Evolutionary conservation across 2,329 filamentous ascomycete species (phyloP), one percentile per base, ranked within the genome.

Genomic region (Sclerotinia borealis): DNA sequence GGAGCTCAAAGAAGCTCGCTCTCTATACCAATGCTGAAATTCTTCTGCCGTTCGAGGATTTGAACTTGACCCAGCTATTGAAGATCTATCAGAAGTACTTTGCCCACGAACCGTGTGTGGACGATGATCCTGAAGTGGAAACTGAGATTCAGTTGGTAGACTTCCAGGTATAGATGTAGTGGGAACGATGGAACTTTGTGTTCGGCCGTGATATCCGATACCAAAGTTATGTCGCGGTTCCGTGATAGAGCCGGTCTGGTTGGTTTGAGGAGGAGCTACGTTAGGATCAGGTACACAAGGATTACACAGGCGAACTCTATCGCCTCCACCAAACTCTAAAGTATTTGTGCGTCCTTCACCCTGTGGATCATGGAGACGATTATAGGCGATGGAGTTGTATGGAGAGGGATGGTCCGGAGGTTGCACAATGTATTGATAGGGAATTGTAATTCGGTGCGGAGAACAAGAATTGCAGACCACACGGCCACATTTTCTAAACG

Each of bases 381-480:
- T 59, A 15, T 63, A 54, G 10, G 64, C 47, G 6, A n/a, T 39
- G 37, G 63, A 66, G 27, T 41, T 64, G 58, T 66, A 55, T 49
- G 45, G 54, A 51, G 63, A 54, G 25, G 54, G 51, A 78, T 68
- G 61, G 31, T 60, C 27, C 1, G 90, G 89, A 3, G 91, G 90
- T 54, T 89, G 88, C 31, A 97, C 92, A 68, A 98, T 96, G 75
- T 91, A 98, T 73, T 95, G 91, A 68, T 93, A 85, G 1, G 93
- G 93, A 67, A 98, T 97, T 4, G 91, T 96, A 73, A 98, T 98
- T 66, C 92, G 86, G 76, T 98, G 93, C 4, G 93, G 93, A 3
- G 93, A 97, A 78, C 93, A 98, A 25, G 86, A 82, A 64, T 88
- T 87, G 76, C 93, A 98, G 29, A 98, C 93, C 10, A 98, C 93